Evolutionary conservation across 179 eudicot species (phyloP).

Genomic region (Spergularia azorica): DNA sequence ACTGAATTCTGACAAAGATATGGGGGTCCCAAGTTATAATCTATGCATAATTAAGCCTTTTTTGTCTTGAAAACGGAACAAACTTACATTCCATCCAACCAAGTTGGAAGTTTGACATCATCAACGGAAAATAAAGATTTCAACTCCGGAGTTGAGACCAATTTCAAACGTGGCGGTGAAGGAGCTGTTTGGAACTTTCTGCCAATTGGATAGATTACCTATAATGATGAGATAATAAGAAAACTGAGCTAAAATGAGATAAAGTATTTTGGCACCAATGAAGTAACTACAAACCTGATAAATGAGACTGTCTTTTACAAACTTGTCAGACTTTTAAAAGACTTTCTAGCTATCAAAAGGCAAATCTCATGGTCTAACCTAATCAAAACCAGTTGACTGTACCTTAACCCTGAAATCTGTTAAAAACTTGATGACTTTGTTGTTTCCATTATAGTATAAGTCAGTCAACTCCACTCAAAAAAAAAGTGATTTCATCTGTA

Average conservation of each 20-base stretch:
- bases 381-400: background rate
- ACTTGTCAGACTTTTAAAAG: no score
- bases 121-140: slow-evolving; percentile 76
- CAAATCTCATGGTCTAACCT: background rate
- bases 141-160: slow-evolving; percentile 77
- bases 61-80: background rate
- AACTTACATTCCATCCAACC: slow-evolving; percentile 91
- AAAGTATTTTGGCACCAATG: background rate
- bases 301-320: background rate
- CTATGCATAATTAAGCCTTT: background rate
- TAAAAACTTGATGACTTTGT: background rate
- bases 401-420: background rate
- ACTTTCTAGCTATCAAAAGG: no score
- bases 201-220: slow-evolving; percentile 83
- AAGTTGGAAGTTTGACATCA: slow-evolving; percentile 83
- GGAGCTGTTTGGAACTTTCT: slow-evolving; percentile 64
- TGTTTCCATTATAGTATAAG: background rate
- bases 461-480: background rate
- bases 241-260: background rate
- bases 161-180: slow-evolving; percentile 73
- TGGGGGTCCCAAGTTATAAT: background rate
- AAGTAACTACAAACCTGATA: background rate
- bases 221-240: slow-evolving; percentile 15
- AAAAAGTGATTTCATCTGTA: background rate
- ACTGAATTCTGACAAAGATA: background rate